Base-by-base conservation (phyloP, 495 filamentous ascomycete species). In the Cercophora sp. region DNA sequence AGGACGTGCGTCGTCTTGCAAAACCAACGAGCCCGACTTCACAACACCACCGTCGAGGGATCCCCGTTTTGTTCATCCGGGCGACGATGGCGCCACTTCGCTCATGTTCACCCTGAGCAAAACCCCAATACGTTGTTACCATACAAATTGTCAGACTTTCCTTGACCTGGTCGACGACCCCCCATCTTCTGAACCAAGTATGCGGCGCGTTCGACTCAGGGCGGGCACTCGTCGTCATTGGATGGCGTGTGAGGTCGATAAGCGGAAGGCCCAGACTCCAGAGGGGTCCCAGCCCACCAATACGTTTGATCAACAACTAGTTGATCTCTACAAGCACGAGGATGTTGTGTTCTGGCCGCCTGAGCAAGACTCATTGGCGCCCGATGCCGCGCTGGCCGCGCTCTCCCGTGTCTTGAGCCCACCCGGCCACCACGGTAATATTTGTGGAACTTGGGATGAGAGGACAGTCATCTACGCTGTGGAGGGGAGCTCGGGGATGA, bases 91-190 rank as follows among this genome's bases (percentile, higher is more conserved):
- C 23, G 68, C 70, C 0, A 57, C 58, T 5, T 47, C 61, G 10
- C 64, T 72, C 11, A 68, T 74, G 27, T 80, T 79, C 50, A 80
- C 82, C 16, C 62, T 82, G 15, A 76, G 73, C 40, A 81, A 81
- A 50, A 84, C 79, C 5, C 78, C 79, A 29, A 67, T 85, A 39
- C 79, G 80, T 24, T 72, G 71, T 18, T 89, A 88, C 54, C 70
- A 85, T 48, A 67, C 75, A 11, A 70, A 70, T 20, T 76, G 77
- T 26, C 74, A 75, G n/a, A 77, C 82, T 2, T 88, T 81, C 56
- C 40, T 88, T 8, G 86, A 89, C 54, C 67, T 89, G 2, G 80
- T 89, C 25, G 79, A 85, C 53, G 80, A 84, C 52, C 75, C 77
- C 4, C 39, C 58, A 2, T 55, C 60, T 8, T 60, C 51, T 2